A percentile compares a stretch with the other conserved stretches of the same genome.
phyloP scores from a whole-genome alignment of 805 yeast species.

The Teunomyces panamensis region DNA sequence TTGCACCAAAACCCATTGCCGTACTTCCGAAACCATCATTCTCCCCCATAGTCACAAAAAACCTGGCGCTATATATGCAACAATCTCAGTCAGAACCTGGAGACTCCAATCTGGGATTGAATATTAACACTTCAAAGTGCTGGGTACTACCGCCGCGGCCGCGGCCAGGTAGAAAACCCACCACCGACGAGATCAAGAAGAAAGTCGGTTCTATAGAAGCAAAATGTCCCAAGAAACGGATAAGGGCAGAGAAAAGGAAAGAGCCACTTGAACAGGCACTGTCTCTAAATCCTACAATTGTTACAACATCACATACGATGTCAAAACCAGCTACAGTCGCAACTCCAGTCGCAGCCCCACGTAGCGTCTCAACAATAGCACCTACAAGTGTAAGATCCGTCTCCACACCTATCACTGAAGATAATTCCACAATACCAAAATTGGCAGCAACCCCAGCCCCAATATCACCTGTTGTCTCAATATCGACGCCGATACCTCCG shows the following conservation, averaged over 20 bases:
- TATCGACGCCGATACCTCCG: slow-evolving; percentile 5
- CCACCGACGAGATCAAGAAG: slow-evolving; percentile 8
- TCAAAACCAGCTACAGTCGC: neutral
- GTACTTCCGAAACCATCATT: slow-evolving; percentile 27
- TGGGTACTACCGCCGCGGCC: slow-evolving; percentile 44
- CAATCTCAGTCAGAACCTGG: slow-evolving; percentile 7
- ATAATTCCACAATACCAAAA: neutral
- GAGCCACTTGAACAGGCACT: neutral
- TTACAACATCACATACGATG: no score
- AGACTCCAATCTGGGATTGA: slow-evolving; percentile 15
- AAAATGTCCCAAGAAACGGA: slow-evolving; percentile 6
- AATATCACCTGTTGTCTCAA: neutral
- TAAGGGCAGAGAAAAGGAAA: slow-evolving; percentile 5
- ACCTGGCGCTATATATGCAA: slow-evolving; percentile 13
- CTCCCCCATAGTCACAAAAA: slow-evolving; percentile 16
- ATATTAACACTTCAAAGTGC: slow-evolving; percentile 36
- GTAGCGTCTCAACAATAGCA: neutral
- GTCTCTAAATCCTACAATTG: neutral
- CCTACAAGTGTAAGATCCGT: no score
- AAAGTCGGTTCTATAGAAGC: neutral
- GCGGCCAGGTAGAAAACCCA: slow-evolving; percentile 41
- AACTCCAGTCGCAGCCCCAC: neutral
- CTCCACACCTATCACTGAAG: no score
- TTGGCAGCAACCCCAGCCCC: neutral
- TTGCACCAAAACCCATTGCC: slow-evolving; percentile 37